Evolutionary conservation across 345 rosid species (phyloP).

Genomic region (Citrus trifoliata): DNA sequence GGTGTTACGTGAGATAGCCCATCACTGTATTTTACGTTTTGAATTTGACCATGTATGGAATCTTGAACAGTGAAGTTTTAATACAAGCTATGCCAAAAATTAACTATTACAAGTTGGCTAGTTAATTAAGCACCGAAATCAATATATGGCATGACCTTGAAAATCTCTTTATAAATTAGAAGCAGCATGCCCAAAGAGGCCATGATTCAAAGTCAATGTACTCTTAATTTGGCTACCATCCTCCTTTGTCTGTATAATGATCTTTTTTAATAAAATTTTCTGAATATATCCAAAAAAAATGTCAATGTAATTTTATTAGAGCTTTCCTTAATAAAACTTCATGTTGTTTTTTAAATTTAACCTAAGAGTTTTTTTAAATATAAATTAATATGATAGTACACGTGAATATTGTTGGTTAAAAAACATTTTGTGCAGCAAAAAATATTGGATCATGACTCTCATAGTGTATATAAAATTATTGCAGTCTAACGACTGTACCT

Average conservation of each 20-base stretch:
- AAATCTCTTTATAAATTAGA: not conserved
- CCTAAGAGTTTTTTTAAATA: not conserved
- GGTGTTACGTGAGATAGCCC: not conserved
- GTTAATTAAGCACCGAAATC: not conserved
- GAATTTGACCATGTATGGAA: not conserved
- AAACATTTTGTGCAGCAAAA: accelerated
- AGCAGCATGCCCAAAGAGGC: not conserved
- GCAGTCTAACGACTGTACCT: too few species aligned
- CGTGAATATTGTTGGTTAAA: too few species aligned
- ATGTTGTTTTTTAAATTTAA: too few species aligned
- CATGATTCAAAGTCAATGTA: not conserved
- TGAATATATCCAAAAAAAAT: too few species aligned
- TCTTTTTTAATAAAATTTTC: too few species aligned
- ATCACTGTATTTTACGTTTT: not conserved
- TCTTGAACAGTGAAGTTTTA: not conserved
- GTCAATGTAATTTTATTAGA: too few species aligned
- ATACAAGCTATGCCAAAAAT: not conserved
- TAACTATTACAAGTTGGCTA: not conserved
- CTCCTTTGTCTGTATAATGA: too few species aligned
- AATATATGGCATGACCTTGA: not conserved
- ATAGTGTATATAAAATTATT: too few species aligned
- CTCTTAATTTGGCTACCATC: too few species aligned
- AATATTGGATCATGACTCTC: too few species aligned
- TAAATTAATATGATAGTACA: too few species aligned
- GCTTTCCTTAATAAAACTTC: too few species aligned